Percentiles rank a stretch among this genome's conserved stretches.
Evolutionary conservation across 2,329 filamentous ascomycete species (phyloP).

Genomic region (Phyllosticta citribraziliensis): DNA sequence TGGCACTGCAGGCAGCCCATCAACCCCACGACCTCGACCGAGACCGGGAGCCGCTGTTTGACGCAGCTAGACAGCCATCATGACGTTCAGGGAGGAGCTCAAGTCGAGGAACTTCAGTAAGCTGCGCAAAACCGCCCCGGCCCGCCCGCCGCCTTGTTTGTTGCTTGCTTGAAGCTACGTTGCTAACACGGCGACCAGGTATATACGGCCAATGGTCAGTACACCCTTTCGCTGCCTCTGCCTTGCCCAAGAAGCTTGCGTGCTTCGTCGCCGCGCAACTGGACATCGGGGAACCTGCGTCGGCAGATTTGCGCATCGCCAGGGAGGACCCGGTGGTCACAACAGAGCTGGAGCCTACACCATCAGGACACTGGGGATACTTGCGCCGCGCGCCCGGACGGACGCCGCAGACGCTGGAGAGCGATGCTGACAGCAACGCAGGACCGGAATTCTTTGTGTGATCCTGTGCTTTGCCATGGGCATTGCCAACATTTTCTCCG

Average conservation of each 20-base stretch:
- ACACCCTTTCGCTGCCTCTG: neutral
- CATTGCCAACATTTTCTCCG: conserved; percentile 58
- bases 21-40: neutral
- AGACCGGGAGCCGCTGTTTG: neutral
- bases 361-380: neutral
- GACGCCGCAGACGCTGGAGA: neutral
- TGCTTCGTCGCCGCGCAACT: neutral
- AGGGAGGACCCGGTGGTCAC: neutral
- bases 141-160: conserved; percentile 4
- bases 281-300: neutral
- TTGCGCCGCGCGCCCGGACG: neutral
- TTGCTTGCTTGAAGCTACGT: conserved; percentile 12
- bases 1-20: neutral
- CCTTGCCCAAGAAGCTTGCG: neutral
- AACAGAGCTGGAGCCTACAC: neutral
- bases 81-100: conserved; percentile 36
- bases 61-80: neutral
- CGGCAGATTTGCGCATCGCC: neutral
- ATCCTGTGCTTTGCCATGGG: conserved; percentile 58
- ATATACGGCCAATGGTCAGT: conserved; percentile 62
- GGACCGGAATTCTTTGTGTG: conserved; percentile 51
- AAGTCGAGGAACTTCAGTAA: conserved; percentile 58
- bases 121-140: conserved; percentile 15
- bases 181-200: conserved; percentile 37
- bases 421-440: conserved; percentile 15